These are phyloP conservation scores for Fusarium chuoi DNA, from an alignment of 2,329 filamentous ascomycete species.

Conservation along the genomic window DNA sequence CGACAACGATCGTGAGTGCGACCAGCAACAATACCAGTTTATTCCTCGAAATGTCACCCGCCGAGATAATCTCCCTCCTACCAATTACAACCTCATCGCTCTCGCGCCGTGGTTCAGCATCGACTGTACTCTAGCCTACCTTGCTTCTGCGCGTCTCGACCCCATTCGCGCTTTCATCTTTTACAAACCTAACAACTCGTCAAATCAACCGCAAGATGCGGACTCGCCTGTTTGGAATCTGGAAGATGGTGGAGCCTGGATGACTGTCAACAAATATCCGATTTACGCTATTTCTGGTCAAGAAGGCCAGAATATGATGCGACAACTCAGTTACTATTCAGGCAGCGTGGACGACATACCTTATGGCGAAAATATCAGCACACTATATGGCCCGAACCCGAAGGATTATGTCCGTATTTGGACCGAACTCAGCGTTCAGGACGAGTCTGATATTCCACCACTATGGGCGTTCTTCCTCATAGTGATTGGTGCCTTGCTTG, in stretches of 20 bases:
- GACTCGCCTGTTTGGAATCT: slow-evolving; percentile 77
- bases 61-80: slow-evolving; percentile 72
- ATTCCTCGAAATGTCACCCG: slow-evolving; percentile 82
- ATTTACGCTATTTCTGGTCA: slow-evolving; percentile 82
- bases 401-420: slow-evolving; percentile 70
- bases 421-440: slow-evolving; percentile 62
- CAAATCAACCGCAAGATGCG: slow-evolving; percentile 71
- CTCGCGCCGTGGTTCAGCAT: slow-evolving; percentile 86
- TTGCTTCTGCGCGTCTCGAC: slow-evolving; percentile 68
- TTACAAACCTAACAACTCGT: slow-evolving; percentile 67
- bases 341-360: slow-evolving; percentile 74
- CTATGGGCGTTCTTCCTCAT: slow-evolving; percentile 84
- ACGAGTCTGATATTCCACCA: slow-evolving; percentile 67
- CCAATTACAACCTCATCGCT: slow-evolving; percentile 79
- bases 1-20: slow-evolving; percentile 67
- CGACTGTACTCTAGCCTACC: slow-evolving; percentile 78
- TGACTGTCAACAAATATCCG: slow-evolving; percentile 75
- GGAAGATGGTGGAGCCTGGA: slow-evolving; percentile 77
- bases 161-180: slow-evolving; percentile 72
- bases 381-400: slow-evolving; percentile 64
- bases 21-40: slow-evolving; percentile 68
- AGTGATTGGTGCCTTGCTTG: slow-evolving; percentile 76
- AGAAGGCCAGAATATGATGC: slow-evolving; percentile 75
- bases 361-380: slow-evolving; percentile 65
- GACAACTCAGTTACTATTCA: slow-evolving; percentile 79